Evolutionary conservation across 2,329 filamentous ascomycete species (phyloP), one percentile per base, ranked within the genome.

Genomic region (Venturia oleaginea): DNA sequence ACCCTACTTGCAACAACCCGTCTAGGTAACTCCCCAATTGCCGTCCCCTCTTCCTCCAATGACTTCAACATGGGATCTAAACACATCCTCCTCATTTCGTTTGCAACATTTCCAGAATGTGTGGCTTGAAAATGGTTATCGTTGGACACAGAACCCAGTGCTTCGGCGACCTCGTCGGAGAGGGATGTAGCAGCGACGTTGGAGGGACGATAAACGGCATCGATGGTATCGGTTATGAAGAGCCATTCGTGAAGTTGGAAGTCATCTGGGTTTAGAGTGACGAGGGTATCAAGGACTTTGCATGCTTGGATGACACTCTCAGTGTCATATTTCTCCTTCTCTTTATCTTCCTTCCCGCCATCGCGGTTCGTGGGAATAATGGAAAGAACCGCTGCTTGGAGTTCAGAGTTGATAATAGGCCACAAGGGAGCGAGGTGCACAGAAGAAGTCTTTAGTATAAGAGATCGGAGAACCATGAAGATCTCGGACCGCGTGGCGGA

Each of bases 171-270:
- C 70, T 94, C 90, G 70, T 97, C 94, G 0, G 90, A 88, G 5
- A 97, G 82, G 2, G 91, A 91, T 2, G 89, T 79, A 1, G 91
- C 83, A 66, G 86, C 83, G 77, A 87, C 88, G 62, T 81, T 79
- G 17, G 85, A 77, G 0, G 91, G 87, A 15, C 90, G 86, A 76
- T 99, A 96, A 40, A 99, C 90, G 0, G 94, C 92, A 71, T 99
- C 94, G 68, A 97, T 92, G 17, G 93, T 97, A 75, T 99, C 94
- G 1, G 92, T 96, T 64, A 99, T 87, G 75, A 96, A 99, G 4
- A 97, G 84, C 94, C 94, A 99, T 78, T 97, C 91, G 71, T 96
- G 89, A n/a, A 97, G 84, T 75, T 97, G 94, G 76, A 97, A 99
- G 74, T 99, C 94, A 69, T 99, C 94, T 0, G 92, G 93, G 4